A percentile compares a stretch with the other conserved stretches of the same genome.
Conservation (phyloP, 768 basidiomycete species). For the Psilocybe sp. region DNA sequence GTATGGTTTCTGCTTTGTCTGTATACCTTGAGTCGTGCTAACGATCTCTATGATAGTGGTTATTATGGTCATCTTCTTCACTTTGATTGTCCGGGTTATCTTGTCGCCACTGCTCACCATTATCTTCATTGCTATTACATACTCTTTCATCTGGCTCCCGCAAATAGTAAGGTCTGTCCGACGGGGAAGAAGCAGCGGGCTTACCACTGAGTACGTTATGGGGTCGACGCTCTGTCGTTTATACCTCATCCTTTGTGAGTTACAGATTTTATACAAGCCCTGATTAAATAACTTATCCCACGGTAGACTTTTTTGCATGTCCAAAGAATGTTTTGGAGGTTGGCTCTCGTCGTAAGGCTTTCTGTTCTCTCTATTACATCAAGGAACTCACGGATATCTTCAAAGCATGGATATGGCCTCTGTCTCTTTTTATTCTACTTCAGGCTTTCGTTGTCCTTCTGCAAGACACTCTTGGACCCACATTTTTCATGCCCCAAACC, state of each 20-base stretch:
- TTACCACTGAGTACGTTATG: constrained; percentile 68
- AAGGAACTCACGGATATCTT: neutral
- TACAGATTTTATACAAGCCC: neutral
- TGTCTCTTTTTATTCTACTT: constrained; percentile 54
- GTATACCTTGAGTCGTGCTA: constrained; percentile 5
- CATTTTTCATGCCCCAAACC: constrained; percentile 77
- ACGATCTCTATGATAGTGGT: constrained; percentile 45
- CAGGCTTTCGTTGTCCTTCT: constrained; percentile 62
- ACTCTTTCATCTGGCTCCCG: constrained; percentile 81
- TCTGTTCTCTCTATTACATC: neutral
- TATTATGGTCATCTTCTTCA: constrained; percentile 63
- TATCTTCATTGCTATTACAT: constrained; percentile 62
- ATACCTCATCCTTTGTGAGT: constrained; percentile 73
- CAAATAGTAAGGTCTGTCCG: constrained; percentile 79
- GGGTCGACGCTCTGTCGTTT: constrained; percentile 75
- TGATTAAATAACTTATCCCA: constrained; percentile 1
- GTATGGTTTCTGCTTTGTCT: constrained; percentile 37
- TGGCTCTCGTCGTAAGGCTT: constrained; percentile 59
- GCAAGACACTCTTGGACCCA: constrained; percentile 75
- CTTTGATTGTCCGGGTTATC: constrained; percentile 72
- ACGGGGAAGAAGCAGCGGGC: constrained; percentile 66
- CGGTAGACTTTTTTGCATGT: constrained; percentile 75
- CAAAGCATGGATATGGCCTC: constrained; percentile 62
- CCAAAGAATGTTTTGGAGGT: constrained; percentile 86
- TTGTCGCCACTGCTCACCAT: constrained; percentile 64